Conservation (phyloP, 2,329 filamentous ascomycete genomes). For the Byssoonygena ceratinophila region DNA sequence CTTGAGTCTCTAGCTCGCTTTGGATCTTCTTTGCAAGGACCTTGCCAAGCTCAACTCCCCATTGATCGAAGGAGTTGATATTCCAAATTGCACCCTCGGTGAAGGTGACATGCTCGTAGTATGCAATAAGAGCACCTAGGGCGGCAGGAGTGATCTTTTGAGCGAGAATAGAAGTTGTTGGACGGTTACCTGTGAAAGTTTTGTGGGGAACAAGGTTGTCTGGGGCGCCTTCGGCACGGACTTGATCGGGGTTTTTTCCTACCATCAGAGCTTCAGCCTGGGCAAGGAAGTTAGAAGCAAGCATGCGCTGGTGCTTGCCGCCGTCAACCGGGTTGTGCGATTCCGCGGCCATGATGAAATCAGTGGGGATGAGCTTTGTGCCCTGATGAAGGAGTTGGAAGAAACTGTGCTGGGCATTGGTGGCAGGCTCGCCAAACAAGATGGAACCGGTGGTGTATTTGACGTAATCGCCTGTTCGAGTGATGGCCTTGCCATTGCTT, state of each 20-base stretch:
- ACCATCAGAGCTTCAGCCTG: constrained; percentile 47
- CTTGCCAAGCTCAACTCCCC: constrained; percentile 98
- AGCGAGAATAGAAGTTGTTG: constrained; percentile 88
- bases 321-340: constrained; percentile 90
- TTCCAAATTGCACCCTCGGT: constrained; percentile 97
- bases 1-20: constrained; percentile 64
- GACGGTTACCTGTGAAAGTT: constrained; percentile 95
- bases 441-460: constrained; percentile 97
- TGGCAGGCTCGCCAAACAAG: constrained; percentile 94
- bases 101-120: constrained; percentile 98
- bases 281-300: constrained; percentile 43
- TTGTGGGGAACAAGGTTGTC: constrained; percentile 77
- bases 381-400: constrained; percentile 99
- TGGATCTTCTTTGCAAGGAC: constrained; percentile 86
- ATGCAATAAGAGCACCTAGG: constrained; percentile 88
- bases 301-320: constrained; percentile 77
- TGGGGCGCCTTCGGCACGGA: constrained; percentile 40
- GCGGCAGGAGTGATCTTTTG: constrained; percentile 89
- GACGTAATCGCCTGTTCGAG: constrained; percentile 72
- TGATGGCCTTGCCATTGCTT: constrained; percentile 96
- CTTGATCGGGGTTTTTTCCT: constrained; percentile 40
- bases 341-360: constrained; percentile 94
- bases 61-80: constrained; percentile 99
- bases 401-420: constrained; percentile 99
- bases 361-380: constrained; percentile 94